Evolutionary conservation across 768 basidiomycete species (phyloP).

Genomic region (Tulasnella sp.): DNA sequence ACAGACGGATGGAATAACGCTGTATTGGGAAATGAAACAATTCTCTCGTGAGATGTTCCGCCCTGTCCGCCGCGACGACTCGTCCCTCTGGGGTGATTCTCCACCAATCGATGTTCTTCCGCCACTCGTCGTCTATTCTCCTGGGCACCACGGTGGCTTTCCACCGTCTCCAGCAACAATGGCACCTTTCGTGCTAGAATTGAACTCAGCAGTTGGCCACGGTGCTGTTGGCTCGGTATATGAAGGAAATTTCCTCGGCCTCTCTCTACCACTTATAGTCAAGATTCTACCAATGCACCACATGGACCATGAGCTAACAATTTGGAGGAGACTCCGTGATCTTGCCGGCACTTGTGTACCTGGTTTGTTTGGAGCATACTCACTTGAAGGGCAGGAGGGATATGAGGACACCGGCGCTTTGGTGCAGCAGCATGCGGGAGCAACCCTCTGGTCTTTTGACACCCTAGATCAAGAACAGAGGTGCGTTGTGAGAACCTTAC

Average conservation of each 20-base stretch:
- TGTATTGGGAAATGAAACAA: not conserved
- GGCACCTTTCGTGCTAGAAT: not conserved
- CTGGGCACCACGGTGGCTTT: not conserved
- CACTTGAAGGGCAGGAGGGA: not conserved
- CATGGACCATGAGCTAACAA: not conserved
- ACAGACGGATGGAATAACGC: not conserved
- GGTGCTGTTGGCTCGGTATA: not conserved
- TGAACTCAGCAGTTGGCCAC: not conserved
- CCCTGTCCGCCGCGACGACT: not conserved
- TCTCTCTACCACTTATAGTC: not conserved
- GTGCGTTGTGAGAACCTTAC: not conserved
- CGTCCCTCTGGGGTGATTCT: not conserved
- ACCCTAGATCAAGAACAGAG: not conserved
- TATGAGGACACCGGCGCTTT: not conserved
- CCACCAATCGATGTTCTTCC: not conserved
- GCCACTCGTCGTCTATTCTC: not conserved
- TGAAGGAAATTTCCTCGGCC: not conserved
- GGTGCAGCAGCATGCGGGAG: not conserved
- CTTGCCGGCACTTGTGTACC: not conserved
- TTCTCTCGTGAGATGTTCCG: not conserved
- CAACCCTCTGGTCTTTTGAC: not conserved
- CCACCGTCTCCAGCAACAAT: not conserved
- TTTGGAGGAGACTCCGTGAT: not conserved
- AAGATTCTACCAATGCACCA: not conserved
- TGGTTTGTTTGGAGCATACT: not conserved